A percentile compares a stretch with the other conserved stretches of the same genome.
These are phyloP conservation scores for Luvunga scandens DNA, from an alignment of 345 rosid genomes.

Conservation along the genomic window DNA sequence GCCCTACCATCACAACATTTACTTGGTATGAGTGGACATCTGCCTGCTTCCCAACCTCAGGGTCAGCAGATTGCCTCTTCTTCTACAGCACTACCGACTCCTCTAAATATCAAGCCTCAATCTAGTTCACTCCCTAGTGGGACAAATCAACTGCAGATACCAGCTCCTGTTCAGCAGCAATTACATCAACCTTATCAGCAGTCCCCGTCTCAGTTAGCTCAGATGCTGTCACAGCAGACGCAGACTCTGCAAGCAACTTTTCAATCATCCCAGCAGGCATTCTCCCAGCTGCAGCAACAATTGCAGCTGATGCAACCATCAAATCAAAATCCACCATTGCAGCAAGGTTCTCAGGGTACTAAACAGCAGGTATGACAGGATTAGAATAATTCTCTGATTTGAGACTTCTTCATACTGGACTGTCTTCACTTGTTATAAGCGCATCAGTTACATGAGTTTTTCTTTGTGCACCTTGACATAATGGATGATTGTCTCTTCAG, in stretches of 20 bases:
- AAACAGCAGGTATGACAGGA: slow-evolving; percentile 64
- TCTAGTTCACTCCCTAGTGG: slow-evolving; percentile 39
- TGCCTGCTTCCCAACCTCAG: slow-evolving; percentile 53
- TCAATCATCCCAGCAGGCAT: slow-evolving; percentile 92
- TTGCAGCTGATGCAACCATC: slow-evolving; percentile 87
- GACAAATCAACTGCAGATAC: slow-evolving; percentile 50
- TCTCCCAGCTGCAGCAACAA: slow-evolving; percentile 94
- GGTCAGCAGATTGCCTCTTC: slow-evolving; percentile 47
- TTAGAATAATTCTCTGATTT: background rate
- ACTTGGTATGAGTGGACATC: slow-evolving; percentile 45
- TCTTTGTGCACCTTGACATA: background rate
- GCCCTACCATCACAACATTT: slow-evolving; percentile 46
- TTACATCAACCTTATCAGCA: slow-evolving; percentile 63
- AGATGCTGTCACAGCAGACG: slow-evolving; percentile 86
- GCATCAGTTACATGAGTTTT: background rate
- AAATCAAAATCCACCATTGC: slow-evolving; percentile 47
- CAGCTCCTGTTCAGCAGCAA: slow-evolving; percentile 57
- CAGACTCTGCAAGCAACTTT: slow-evolving; percentile 85
- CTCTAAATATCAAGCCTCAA: slow-evolving; percentile 48
- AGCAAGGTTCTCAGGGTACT: slow-evolving; percentile 53
- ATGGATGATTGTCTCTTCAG: background rate
- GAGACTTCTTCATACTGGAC: background rate
- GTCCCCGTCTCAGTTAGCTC: slow-evolving; percentile 92
- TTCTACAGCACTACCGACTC: slow-evolving; percentile 41
- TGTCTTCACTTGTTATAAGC: background rate